A percentile compares a stretch with the other conserved stretches of the same genome.
phyloP scores from a whole-genome alignment of 371 early-diverging fungal genomes.

The Ecytonucleospora hepatopenaei region DNA sequence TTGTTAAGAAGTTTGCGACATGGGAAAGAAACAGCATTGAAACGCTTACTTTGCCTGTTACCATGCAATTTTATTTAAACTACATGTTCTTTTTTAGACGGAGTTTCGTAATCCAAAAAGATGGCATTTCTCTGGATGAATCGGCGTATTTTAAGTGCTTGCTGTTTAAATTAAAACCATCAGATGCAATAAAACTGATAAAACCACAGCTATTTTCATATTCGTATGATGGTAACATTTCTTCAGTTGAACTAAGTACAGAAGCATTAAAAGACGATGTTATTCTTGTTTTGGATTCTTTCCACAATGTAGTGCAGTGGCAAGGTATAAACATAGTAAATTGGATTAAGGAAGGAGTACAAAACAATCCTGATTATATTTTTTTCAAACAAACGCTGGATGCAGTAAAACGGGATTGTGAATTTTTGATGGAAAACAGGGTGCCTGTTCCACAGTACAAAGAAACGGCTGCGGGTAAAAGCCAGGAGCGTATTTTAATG shows the following conservation, averaged over 20 bases:
- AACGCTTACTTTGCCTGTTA: constrained; percentile 74
- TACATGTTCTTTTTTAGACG: constrained; percentile 98
- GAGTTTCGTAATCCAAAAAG: constrained; percentile 89
- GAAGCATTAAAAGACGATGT: constrained; percentile 83
- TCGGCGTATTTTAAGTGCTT: constrained; percentile 76
- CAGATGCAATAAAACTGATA: constrained; percentile 80
- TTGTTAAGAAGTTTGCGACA: constrained; percentile 87
- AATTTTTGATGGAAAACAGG: constrained; percentile 72
- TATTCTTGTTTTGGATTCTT: constrained; percentile 88
- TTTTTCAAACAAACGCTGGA: constrained; percentile 74
- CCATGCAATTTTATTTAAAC: constrained; percentile 92
- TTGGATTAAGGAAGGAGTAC: constrained; percentile 79
- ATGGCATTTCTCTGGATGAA: constrained; percentile 95
- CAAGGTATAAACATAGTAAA: constrained; percentile 75
- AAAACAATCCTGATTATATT: constrained; percentile 73
- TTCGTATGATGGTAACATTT: constrained; percentile 70
- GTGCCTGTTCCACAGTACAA: constrained; percentile 95
- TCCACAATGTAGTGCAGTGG: constrained; percentile 87
- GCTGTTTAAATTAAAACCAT: constrained; percentile 35
- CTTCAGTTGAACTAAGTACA: constrained; percentile 87
- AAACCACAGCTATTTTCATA: constrained; percentile 89
- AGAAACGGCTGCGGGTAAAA: constrained; percentile 84
- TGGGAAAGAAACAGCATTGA: constrained; percentile 84
- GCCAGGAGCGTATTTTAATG: constrained; percentile 94
- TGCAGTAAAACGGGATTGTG: constrained; percentile 73